phyloP scores from a whole-genome alignment of 2,329 filamentous ascomycete genomes.

The Ophiocordyceps polyrhachis-furcata region DNA sequence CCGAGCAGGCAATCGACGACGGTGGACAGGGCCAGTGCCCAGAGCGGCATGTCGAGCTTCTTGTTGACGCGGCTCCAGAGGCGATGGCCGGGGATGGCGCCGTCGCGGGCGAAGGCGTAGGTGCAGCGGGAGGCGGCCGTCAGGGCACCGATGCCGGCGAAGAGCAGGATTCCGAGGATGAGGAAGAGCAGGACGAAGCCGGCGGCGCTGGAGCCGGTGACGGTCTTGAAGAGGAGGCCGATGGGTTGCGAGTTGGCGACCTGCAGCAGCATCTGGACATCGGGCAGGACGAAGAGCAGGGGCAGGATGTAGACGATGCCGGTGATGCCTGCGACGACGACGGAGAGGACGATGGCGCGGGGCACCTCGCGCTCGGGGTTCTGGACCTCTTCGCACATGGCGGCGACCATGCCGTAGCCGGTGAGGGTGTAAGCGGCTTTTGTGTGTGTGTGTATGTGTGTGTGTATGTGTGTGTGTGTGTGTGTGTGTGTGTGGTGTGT shows the following conservation, averaged over 20 bases:
- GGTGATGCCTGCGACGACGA: slow-evolving; percentile 44
- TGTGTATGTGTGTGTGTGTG: too few relatives aligned
- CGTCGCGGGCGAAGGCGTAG: slow-evolving; percentile 59
- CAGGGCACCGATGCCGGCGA: slow-evolving; percentile 56
- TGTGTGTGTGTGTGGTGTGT: too few relatives aligned
- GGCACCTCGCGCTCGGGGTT: slow-evolving; percentile 42
- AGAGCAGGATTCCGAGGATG: slow-evolving; percentile 58
- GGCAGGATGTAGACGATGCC: slow-evolving; percentile 49
- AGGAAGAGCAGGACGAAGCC: slow-evolving; percentile 62
- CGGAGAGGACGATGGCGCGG: slow-evolving; percentile 48
- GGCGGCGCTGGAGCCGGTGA: slow-evolving; percentile 51
- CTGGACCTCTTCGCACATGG: slow-evolving; percentile 44
- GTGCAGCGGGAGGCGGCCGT: slow-evolving; percentile 59
- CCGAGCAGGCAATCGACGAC: slow-evolving; percentile 52
- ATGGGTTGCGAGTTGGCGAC: slow-evolving; percentile 61
- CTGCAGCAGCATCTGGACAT: slow-evolving; percentile 40
- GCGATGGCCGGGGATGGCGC: slow-evolving; percentile 50
- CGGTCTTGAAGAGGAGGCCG: slow-evolving; percentile 55
- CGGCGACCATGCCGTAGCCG: slow-evolving; percentile 32
- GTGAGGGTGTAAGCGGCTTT: slow-evolving; percentile 20
- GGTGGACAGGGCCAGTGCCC: slow-evolving; percentile 49
- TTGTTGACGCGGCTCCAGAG: slow-evolving; percentile 49
- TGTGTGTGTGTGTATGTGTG: background rate
- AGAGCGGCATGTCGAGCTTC: slow-evolving; percentile 49
- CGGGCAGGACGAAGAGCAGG: slow-evolving; percentile 57